These are phyloP conservation scores for Hericium coralloides DNA, from an alignment of 768 basidiomycete species.

Conservation along the genomic window DNA sequence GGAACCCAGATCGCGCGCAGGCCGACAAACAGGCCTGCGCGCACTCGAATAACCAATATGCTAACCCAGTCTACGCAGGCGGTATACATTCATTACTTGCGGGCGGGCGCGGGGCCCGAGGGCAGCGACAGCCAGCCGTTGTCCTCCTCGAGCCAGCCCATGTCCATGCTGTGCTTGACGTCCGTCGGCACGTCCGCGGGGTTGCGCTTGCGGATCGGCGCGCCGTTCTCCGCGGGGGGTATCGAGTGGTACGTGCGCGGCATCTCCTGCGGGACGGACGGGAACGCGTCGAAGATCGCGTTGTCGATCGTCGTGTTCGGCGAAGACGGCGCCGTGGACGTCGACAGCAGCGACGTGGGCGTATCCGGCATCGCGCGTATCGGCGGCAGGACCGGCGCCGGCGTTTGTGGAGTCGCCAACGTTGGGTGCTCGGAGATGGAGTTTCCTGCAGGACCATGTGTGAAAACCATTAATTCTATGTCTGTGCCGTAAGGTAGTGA, in stretches of 20 bases:
- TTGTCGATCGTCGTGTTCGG: conserved; percentile 43
- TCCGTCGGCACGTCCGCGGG: background rate
- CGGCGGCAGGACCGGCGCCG: conserved; percentile 12
- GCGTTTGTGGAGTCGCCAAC: conserved; percentile 3
- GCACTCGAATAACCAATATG: no score
- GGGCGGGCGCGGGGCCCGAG: background rate
- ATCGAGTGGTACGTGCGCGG: conserved; percentile 5
- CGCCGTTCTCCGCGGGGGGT: conserved; percentile 1
- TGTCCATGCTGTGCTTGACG: background rate
- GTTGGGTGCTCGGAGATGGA: conserved; percentile 6
- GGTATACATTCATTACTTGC: no score
- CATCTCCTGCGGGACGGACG: conserved; percentile 51
- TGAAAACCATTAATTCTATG: background rate
- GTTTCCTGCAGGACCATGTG: conserved; percentile 1
- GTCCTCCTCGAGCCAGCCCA: background rate
- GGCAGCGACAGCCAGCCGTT: background rate
- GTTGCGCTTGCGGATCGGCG: background rate
- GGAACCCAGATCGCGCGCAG: no score
- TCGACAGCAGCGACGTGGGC: conserved; percentile 28
- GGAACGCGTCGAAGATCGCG: conserved; percentile 63
- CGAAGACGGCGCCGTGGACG: conserved; percentile 29
- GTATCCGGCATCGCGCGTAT: conserved; percentile 14
- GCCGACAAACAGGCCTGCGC: no score
- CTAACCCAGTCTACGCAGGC: no score
- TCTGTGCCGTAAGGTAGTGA: background rate